Conservation (phyloP, 2,329 filamentous ascomycete species). For the Xylaria sp. region DNA sequence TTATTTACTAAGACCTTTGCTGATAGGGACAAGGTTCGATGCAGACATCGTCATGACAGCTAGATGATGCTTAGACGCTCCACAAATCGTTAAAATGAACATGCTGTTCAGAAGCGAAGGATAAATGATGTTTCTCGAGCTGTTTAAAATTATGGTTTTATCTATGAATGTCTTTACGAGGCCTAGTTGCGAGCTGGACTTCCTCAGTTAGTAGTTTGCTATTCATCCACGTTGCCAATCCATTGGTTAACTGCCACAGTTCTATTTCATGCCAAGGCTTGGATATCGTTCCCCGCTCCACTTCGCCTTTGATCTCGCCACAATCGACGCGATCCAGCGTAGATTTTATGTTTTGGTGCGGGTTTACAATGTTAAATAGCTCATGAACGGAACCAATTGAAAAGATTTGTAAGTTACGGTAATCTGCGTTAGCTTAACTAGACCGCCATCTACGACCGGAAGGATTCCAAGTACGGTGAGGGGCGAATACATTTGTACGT, state of each 20-base stretch:
- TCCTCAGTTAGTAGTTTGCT: not conserved
- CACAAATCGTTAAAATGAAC: not conserved
- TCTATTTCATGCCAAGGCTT: slow-evolving; percentile 21
- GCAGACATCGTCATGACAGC: slow-evolving; percentile 40
- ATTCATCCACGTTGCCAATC: slow-evolving; percentile 38
- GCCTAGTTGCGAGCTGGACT: not conserved
- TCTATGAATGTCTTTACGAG: not conserved
- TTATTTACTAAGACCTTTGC: not conserved
- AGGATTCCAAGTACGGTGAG: not conserved
- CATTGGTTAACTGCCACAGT: slow-evolving; percentile 37
- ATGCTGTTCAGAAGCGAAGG: not conserved
- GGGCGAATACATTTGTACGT: not conserved
- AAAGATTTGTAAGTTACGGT: not conserved
- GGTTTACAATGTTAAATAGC: not conserved
- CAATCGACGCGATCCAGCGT: not conserved
- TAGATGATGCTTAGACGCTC: not conserved
- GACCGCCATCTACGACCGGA: not conserved
- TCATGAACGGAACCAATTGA: not conserved
- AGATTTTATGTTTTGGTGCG: not conserved
- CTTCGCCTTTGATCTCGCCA: slow-evolving; percentile 1
- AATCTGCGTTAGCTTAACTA: not conserved
- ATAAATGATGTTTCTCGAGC: not conserved
- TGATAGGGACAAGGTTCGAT: slow-evolving; percentile 49
- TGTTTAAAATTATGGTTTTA: not conserved
- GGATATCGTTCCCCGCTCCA: slow-evolving; percentile 11